Evolutionary conservation across 768 basidiomycete genomes (phyloP), one percentile per base, ranked within the genome.

Genomic region (Zangia roseola): DNA sequence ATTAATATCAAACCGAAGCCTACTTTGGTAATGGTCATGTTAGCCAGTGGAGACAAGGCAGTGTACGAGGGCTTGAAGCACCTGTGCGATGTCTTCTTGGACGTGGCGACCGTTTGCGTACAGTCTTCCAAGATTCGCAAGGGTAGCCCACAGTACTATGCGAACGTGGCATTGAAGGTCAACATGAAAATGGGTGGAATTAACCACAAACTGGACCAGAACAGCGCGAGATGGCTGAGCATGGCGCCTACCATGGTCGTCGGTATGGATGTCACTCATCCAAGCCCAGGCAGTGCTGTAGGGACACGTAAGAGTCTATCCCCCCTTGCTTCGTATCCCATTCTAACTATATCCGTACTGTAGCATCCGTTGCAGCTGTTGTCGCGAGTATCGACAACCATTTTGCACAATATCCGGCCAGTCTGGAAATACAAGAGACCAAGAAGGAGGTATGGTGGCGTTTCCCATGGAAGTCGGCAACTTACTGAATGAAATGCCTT

Each of bases 261-360:
- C 5, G 79, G 79, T 16, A 78, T 79, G 71, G 80, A 80, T 42
- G 86, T 88, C 20, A 91, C 87, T 2, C 89, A 92, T 67, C 88
- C 89, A 19, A 86, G 89, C 17, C 83, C 81, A 5, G 84, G 84
- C 2, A 88, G 85, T 49, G 75, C 81, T 53, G 59, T 62, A 24
- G 77, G 80, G 13, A 80, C 80, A 16, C 75, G 66, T 68, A 48
- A 49, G 68, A 33, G 6, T 28, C 35, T 23, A 14, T 48, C 0
- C 8, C 33, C 16, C 35, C 35, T 9, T 34, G 25, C 12, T 2
- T n/a, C 10, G 10, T 36, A 16, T 31, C 10, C 23, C n/a, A 4
- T n/a, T 47, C 13, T 50, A 25, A 59, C 17, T 21, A 10, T 35
- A 34, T 43, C 10, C 6, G 26, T 41, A 30, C 10, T 41, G n/a